Base-by-base conservation (phyloP, 1,284 basidiomycete genomes). In the Tylopilus sp. region DNA sequence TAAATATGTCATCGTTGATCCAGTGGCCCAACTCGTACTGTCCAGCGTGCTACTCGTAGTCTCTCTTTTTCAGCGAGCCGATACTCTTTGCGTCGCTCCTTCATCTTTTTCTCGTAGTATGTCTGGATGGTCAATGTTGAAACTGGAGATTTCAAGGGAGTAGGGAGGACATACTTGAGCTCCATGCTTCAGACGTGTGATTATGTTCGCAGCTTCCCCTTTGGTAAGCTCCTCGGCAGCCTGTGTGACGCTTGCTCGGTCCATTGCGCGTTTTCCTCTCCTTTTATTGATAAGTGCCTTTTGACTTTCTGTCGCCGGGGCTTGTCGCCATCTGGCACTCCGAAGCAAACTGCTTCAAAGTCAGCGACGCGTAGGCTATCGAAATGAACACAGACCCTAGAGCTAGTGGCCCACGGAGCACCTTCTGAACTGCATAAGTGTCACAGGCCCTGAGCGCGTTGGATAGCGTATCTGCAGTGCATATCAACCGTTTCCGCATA, bases 161-260 rank as follows among this genome's bases (percentile, higher is more conserved):
- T 11, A 34, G n/a, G 4, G 26, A 47, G 21, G 2, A 16, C 69
- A 26, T 60, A 86, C 87, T 70, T 79, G 71, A 30, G 85, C 86
- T 19, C 90, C 91, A 60, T 92, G 84, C 61, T 81, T 87, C 51
- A 90, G 53, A 10, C 89, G 79, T 19, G 82, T 83, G 52, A 93
- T 86, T 35, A 92, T 79, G 54, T 84, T 83, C 0, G 82, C 84
- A 26, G 90, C 89, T 54, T 88, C 77, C 1, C 91, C 90, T 66
- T 88, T 91, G 3, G 78, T 89, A 59, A 93, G 59, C 0, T 52
- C 65, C 41, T 61, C 63, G 15, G 82, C 61, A 34, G 63, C 64
- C 19, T 72, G 63, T 18, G 56, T 48, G 4, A 46, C 25, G 6
- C 56, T 45, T 42, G 58, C 40, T 21, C 11, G 55, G 35, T 61